Percentiles rank a stretch among this genome's conserved stretches.
These are phyloP conservation scores for Colletotrichum sidae DNA, from an alignment of 2,329 filamentous ascomycete genomes.

Conservation along the genomic window DNA sequence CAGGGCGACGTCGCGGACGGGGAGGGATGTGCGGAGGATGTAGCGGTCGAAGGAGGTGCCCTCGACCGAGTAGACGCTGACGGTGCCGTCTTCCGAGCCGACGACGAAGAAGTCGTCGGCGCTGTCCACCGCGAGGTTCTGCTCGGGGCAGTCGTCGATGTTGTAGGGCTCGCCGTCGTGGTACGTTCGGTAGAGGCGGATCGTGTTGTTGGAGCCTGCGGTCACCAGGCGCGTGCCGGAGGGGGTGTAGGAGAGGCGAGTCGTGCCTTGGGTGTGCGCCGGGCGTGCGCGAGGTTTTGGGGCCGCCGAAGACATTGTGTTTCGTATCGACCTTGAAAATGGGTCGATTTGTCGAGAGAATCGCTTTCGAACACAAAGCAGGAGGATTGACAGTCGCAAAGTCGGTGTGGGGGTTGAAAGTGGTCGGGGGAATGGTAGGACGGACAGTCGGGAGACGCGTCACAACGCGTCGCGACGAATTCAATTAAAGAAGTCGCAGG, in stretches of 20 bases:
- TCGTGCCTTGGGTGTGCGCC: constrained; percentile 86
- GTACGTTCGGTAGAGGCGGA: constrained; percentile 91
- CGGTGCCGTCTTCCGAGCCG: constrained; percentile 94
- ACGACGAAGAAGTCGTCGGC: constrained; percentile 86
- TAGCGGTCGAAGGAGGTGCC: constrained; percentile 82
- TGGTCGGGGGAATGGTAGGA: constrained; percentile 6
- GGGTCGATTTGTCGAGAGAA: not conserved
- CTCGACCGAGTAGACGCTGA: constrained; percentile 89
- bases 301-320: constrained; percentile 48
- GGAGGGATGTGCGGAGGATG: constrained; percentile 84
- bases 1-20: constrained; percentile 86
- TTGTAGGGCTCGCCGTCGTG: constrained; percentile 93
- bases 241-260: constrained; percentile 89
- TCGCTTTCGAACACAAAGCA: not conserved
- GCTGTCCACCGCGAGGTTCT: constrained; percentile 77
- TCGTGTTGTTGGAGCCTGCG: constrained; percentile 91
- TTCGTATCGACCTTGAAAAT: not conserved
- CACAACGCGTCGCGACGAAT: constrained; percentile 50
- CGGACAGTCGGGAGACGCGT: constrained; percentile 50
- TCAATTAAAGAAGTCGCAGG: constrained; percentile 45
- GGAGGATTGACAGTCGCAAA: not conserved
- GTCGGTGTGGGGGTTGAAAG: not conserved
- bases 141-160: constrained; percentile 90
- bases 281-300: constrained; percentile 71
- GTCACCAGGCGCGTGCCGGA: constrained; percentile 90